These are phyloP conservation scores for Auriscalpium vulgare DNA, from an alignment of 768 basidiomycete genomes.

Conservation along the genomic window DNA sequence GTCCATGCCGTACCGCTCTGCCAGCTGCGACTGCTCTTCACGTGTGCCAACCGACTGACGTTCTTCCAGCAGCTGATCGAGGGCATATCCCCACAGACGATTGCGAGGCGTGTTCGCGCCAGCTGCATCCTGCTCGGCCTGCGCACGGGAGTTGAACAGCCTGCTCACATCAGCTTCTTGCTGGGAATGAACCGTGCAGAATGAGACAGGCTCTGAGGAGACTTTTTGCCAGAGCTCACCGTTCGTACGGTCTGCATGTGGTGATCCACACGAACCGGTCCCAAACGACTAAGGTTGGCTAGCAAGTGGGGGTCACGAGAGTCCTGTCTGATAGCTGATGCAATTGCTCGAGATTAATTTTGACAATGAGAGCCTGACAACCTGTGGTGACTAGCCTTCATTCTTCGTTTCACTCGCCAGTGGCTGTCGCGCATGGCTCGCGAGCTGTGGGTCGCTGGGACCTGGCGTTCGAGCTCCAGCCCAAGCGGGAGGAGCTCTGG, in stretches of 20 bases:
- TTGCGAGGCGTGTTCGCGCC: constrained; percentile 36
- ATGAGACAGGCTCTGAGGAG: not conserved
- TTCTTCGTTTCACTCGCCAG: constrained; percentile 44
- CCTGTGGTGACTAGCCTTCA: constrained; percentile 29
- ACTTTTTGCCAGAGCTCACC: constrained; percentile 26
- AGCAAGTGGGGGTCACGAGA: constrained; percentile 67
- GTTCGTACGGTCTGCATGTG: constrained; percentile 42
- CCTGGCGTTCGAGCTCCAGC: constrained; percentile 35
- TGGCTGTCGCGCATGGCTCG: constrained; percentile 10
- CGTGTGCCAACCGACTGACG: constrained; percentile 40
- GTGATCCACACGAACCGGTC: constrained; percentile 65
- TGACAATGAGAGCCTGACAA: too few relatives aligned
- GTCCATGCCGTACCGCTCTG: constrained; percentile 49
- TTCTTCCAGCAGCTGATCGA: constrained; percentile 55
- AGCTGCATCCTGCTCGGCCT: constrained; percentile 49
- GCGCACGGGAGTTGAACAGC: constrained; percentile 45
- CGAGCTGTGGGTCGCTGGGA: constrained; percentile 2
- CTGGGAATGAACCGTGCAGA: constrained; percentile 12
- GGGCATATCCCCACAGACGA: constrained; percentile 41
- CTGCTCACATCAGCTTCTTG: constrained; percentile 25
- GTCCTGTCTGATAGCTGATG: constrained; percentile 30
- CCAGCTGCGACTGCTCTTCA: constrained; percentile 41
- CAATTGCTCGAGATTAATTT: too few relatives aligned
- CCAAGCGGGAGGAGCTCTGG: constrained; percentile 37
- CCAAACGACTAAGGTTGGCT: constrained; percentile 54